Base-by-base conservation (phyloP, 441 rosid genomes). In the Metrosideros polymorpha region DNA sequence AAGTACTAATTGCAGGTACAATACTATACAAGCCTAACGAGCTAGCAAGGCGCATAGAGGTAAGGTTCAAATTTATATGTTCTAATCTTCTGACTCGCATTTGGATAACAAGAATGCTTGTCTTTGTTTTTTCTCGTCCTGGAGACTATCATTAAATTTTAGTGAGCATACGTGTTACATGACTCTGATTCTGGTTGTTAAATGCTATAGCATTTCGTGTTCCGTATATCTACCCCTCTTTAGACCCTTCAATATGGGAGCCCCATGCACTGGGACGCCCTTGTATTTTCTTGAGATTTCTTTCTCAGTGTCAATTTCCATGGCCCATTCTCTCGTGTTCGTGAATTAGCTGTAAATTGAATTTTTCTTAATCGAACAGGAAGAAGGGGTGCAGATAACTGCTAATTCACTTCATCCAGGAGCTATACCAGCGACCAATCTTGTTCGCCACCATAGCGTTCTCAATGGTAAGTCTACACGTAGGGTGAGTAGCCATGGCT, bases 391-490 rank as follows among this genome's bases (percentile, higher is more conserved):
- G 83, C 75, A 88, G 35, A 85, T 88, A 50, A 85, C 87, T 43
- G 89, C 85, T 27, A 88, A 88, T 82, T 85, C 89, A 49, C 89
- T 88, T 88, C 89, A 88, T 85, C 89, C 89, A 19, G 89, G 89
- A 83, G 49, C 86, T 27, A 85, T 88, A n/a, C n/a, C n/a, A 9
- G 79, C 85, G 53, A 88, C 89, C 66, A 88, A 88, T 85, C 86
- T 88, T 63, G 75, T 53, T 75, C 85, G 89, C 27, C 82, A 86
- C 52, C 63, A 30, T 43, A 86, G 77, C 85, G 13, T 86, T 25
- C 43, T 86, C 84, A 86, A 86, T 83, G 88, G 88, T 59, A 83
- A 79, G 12, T 82, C 54, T 43, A 7, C 42, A 6, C n/a, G 49
- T 5, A 12, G 8, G 15, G 15, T 15, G 13, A 35, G 47, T 22